A percentile compares a stretch with the other conserved stretches of the same genome.
phyloP scores from a whole-genome alignment of 2,329 filamentous ascomycete species.

The Aspergillus uvarum region DNA sequence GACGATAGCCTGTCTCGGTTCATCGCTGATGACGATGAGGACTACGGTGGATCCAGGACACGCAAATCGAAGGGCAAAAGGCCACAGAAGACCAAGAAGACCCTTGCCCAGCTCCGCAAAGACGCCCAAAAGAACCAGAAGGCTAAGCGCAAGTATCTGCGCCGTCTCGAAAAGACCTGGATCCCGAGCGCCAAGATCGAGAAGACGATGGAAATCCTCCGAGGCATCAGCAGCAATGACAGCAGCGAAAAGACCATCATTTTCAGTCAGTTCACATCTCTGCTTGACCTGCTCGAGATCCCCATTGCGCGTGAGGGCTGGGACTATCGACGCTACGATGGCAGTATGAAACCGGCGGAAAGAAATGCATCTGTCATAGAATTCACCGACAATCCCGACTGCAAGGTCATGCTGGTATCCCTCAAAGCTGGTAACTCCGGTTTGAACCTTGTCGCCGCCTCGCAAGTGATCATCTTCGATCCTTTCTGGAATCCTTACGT shows the following conservation, averaged over 20 bases:
- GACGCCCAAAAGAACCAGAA: conserved; percentile 61
- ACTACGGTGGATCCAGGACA: conserved; percentile 18
- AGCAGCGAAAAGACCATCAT: conserved; percentile 73
- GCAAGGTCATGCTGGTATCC: conserved; percentile 73
- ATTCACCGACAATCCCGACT: conserved; percentile 62
- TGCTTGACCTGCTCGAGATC: conserved; percentile 75
- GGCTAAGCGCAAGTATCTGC: conserved; percentile 68
- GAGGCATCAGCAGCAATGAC: conserved; percentile 48
- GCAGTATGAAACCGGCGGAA: conserved; percentile 66
- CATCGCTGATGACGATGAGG: conserved; percentile 34
- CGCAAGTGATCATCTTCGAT: conserved; percentile 84
- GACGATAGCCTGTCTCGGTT: conserved; percentile 31
- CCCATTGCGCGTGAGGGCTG: conserved; percentile 61
- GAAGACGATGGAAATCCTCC: conserved; percentile 65
- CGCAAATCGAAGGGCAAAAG: conserved; percentile 43
- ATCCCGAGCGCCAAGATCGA: conserved; percentile 73
- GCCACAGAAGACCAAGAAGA: conserved; percentile 47
- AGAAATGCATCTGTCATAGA: conserved; percentile 67
- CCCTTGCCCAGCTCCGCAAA: conserved; percentile 34
- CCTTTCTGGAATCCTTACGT: conserved; percentile 95
- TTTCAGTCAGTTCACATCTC: conserved; percentile 77
- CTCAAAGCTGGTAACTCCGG: conserved; percentile 81
- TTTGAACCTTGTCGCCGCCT: conserved; percentile 79
- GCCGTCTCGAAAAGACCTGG: conserved; percentile 67
- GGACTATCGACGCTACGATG: conserved; percentile 70